These are phyloP conservation scores for Cyclocybe cylindracea DNA, from an alignment of 768 basidiomycete genomes.

Conservation along the genomic window DNA sequence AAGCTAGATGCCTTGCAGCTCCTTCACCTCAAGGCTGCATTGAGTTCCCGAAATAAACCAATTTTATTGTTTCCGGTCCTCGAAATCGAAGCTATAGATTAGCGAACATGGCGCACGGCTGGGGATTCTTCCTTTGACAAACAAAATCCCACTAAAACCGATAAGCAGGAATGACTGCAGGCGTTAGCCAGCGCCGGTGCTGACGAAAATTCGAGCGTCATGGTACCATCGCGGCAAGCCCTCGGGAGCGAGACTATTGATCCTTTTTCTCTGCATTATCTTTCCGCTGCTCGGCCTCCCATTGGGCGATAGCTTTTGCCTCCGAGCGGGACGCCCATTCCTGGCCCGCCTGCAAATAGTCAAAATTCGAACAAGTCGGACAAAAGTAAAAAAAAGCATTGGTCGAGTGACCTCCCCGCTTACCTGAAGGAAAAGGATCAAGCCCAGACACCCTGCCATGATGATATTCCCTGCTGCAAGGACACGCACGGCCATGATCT, in stretches of 20 bases:
- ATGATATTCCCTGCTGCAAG: conserved; percentile 88
- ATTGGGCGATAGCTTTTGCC: conserved; percentile 40
- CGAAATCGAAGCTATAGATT: too few relatives aligned
- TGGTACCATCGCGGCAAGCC: background rate
- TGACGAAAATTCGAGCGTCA: too few relatives aligned
- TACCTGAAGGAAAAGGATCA: conserved; percentile 74
- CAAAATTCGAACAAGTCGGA: background rate
- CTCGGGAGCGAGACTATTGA: conserved; percentile 32
- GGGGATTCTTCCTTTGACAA: background rate
- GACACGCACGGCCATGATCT: conserved; percentile 76
- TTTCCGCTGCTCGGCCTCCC: conserved; percentile 31
- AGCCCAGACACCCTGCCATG: conserved; percentile 66
- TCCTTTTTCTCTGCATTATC: conserved; percentile 38
- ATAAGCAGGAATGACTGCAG: too few relatives aligned
- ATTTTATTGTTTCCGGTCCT: too few relatives aligned
- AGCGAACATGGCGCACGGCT: too few relatives aligned
- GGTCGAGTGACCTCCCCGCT: conserved; percentile 21
- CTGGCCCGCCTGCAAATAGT: conserved; percentile 67
- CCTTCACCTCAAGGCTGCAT: too few relatives aligned
- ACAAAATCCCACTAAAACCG: background rate
- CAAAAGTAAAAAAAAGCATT: background rate
- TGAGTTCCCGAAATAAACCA: too few relatives aligned
- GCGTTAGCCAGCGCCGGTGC: too few relatives aligned
- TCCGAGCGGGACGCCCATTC: conserved; percentile 77
- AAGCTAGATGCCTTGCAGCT: too few relatives aligned